phyloP scores from a whole-genome alignment of 768 basidiomycete genomes.

The Gautieria morchelliformis region DNA sequence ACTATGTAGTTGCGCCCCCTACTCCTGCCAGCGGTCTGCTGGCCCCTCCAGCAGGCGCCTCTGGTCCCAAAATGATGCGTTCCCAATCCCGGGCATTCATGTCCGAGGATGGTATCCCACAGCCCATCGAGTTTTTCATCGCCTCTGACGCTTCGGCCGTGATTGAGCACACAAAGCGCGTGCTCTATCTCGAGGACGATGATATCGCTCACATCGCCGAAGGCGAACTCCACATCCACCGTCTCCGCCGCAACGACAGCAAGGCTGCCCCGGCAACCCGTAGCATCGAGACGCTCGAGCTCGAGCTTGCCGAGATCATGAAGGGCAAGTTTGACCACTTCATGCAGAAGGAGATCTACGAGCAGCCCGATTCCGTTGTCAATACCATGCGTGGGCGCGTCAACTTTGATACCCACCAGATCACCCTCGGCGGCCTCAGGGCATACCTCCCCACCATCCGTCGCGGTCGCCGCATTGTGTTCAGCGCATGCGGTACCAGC shows the following conservation, averaged over 20 bases:
- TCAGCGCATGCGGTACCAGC: conserved; percentile 96
- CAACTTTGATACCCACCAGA: conserved; percentile 88
- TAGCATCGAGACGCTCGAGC: conserved; percentile 94
- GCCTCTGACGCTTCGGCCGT: conserved; percentile 96
- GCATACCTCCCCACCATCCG: conserved; percentile 94
- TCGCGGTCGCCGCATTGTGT: conserved; percentile 88
- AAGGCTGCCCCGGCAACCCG: conserved; percentile 59
- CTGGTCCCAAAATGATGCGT: conserved; percentile 67
- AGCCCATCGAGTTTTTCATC: conserved; percentile 99
- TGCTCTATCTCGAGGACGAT: conserved; percentile 97
- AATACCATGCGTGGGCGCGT: conserved; percentile 99
- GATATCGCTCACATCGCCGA: conserved; percentile 97
- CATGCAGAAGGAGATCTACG: conserved; percentile 99
- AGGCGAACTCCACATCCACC: conserved; percentile 98
- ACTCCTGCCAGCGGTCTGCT: conserved; percentile 49
- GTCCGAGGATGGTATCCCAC: conserved; percentile 95
- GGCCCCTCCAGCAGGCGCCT: conserved; percentile 50
- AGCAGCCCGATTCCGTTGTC: conserved; percentile 97
- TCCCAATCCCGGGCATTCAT: conserved; percentile 97
- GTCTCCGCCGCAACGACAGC: conserved; percentile 79
- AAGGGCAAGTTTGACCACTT: conserved; percentile 99
- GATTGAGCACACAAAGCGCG: conserved; percentile 97
- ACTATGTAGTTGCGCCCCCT: conserved; percentile 23
- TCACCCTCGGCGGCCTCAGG: conserved; percentile 92
- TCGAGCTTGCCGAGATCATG: conserved; percentile 99